Base-by-base conservation (phyloP, 1,284 basidiomycete genomes). In the Athelia psychrophila region DNA sequence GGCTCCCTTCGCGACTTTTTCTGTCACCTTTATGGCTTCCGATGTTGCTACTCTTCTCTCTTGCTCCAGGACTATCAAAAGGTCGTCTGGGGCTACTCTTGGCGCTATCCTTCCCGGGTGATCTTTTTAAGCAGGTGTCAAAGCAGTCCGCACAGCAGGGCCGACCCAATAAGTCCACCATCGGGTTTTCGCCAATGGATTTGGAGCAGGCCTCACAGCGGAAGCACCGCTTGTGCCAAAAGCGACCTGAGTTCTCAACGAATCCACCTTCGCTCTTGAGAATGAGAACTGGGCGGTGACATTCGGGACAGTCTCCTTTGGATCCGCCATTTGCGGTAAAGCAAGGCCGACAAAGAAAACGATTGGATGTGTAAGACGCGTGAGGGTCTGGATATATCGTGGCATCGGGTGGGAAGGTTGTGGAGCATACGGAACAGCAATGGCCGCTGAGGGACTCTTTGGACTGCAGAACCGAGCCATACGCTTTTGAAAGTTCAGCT, bases 141-240 rank as follows among this genome's bases (percentile, higher is more conserved):
- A 91, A 91, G 59, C 90, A 92, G 44, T 85, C 83, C 12, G 76
- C 71, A 58, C 89, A 92, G 47, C 83, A 87, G 6, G 89, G 90
- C 36, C 80, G 77, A 15, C 90, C 90, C 15, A 89, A 70, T n/a
- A 92, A 69, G 66, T 92, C 90, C 22, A 91, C 84, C 80, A 90
- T 84, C 0, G 90, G 90, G 3, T 71, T 71, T 56, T 86, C 78
- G 13, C 86, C 84, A 27, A 92, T 84, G 56, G 83, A 79, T 68
- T 80, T 86, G 63, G 73, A 77, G 62, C 89, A 92, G 2, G 81
- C 84, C 19, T 78, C 73, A 60, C 88, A 91, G 54, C 74, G 76
- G 69, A 91, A 92, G 65, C 89, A 92, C 38, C 72, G 77, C 65
- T 84, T 88, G 63, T 92, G 89, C 88, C 88, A 92, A 54, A 84